Evolutionary conservation across 345 rosid species (phyloP), one percentile per base, ranked within the genome.

Genomic region (Citrus unshiu): DNA sequence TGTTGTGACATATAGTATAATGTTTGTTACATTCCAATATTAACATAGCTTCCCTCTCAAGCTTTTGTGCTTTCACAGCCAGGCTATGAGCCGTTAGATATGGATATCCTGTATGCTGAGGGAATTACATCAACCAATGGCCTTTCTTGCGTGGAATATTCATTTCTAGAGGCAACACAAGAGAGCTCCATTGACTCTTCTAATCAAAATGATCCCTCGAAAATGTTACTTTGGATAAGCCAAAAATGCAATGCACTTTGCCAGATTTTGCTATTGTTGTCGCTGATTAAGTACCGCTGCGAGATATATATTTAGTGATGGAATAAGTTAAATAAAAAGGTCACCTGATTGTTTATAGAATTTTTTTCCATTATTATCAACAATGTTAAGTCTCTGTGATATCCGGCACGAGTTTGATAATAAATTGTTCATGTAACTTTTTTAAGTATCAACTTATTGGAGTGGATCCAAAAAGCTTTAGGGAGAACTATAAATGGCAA

Each of bases 21-120:
- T 57, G 27, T 70, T 72, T 74, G 35, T 49, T 72, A 6, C 24
- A 21, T 46, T 22, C 27, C 19, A 43, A 25, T 29, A 68, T 62
- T 78, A 60, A 79, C 37, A 40, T 30, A 62, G 72, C 56, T 78
- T 81, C 67, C 54, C 61, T 58, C 27, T 72, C 88, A 95, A 97
- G 93, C 95, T 82, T 86, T 83, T 73, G 99, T 90, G 87, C 83
- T 93, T 80, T 89, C 90, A 51, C 91, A 83, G 84, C 58, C 88
- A 77, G 92, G 86, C 72, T 95, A 93, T 51, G 86, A 84, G 77
- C 98, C 98, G 51, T 88, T 95, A 27, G 91, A 95, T 30, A 84
- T 86, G 88, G 98, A 95, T 84, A 89, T 93, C 79, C 77, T 95
- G 79, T 91, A 92, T 76, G 88, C 95, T 37, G 93, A 93, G 80